Evolutionary conservation across 495 filamentous ascomycete genomes (phyloP).

Genomic region (Letharia columbiana): DNA sequence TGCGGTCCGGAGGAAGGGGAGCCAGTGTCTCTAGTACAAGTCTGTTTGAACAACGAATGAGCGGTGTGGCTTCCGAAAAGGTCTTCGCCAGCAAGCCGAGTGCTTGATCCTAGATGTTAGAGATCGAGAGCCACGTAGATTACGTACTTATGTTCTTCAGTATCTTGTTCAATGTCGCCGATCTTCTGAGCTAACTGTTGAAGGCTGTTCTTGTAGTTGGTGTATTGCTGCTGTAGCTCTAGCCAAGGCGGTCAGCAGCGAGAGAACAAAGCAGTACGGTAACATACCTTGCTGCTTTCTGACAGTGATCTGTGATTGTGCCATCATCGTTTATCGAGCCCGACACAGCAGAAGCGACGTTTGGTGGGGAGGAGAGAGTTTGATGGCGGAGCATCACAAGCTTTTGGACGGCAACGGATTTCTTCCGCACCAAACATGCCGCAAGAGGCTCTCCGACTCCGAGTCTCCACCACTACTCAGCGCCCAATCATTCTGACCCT

Average conservation of each 20-base stretch:
- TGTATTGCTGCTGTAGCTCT: constrained; percentile 93
- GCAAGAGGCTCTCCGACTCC: neutral
- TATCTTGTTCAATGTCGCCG: constrained; percentile 91
- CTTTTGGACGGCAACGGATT: neutral
- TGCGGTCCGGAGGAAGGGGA: constrained; percentile 74
- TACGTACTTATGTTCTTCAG: constrained; percentile 89
- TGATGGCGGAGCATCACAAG: neutral
- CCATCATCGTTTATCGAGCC: constrained; percentile 15
- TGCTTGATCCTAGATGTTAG: neutral
- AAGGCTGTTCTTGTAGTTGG: constrained; percentile 89
- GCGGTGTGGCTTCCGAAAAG: constrained; percentile 25
- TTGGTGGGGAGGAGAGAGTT: neutral
- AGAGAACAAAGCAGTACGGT: neutral
- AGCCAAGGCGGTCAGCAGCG: constrained; percentile 20
- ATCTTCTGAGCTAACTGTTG: constrained; percentile 94
- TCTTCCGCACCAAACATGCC: constrained; percentile 1
- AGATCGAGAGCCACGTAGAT: neutral
- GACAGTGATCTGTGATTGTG: constrained; percentile 40
- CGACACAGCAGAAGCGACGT: neutral
- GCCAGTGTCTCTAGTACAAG: constrained; percentile 91
- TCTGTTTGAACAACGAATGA: constrained; percentile 42
- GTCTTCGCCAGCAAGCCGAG: constrained; percentile 3
- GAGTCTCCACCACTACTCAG: neutral
- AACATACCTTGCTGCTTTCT: constrained; percentile 79
- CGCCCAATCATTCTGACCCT: neutral